phyloP scores from a whole-genome alignment of 179 eudicot genomes.

The Nepenthes alata region DNA sequence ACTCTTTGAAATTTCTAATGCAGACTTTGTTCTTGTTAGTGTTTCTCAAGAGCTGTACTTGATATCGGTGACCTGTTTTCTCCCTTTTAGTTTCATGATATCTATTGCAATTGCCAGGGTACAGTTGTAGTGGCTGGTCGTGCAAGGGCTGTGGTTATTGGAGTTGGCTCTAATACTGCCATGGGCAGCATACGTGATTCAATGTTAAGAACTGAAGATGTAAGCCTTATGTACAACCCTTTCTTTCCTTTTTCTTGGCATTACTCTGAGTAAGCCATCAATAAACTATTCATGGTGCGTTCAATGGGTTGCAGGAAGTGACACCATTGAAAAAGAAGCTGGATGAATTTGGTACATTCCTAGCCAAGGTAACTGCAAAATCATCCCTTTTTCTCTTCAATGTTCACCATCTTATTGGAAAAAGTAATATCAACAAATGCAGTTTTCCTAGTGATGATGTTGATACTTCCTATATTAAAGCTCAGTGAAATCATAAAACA shows the following conservation, averaged over 20 bases:
- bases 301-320: conserved; percentile 52
- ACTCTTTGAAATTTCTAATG: too few species aligned
- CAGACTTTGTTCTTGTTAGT: too few species aligned
- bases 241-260: neutral
- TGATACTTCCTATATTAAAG: too few species aligned
- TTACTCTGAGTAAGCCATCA: neutral
- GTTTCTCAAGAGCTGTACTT: neutral
- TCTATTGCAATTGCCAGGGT: conserved; percentile 44
- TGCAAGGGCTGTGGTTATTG: conserved; percentile 87
- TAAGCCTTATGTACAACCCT: conserved; percentile 22
- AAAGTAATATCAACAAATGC: too few species aligned
- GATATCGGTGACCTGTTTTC: neutral
- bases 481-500: too few species aligned
- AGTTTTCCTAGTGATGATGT: too few species aligned
- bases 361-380: conserved; percentile 69
- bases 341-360: conserved; percentile 91
- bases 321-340: conserved; percentile 95
- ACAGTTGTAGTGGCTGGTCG: conserved; percentile 94
- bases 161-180: conserved; percentile 97
- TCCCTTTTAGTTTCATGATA: neutral
- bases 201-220: conserved; percentile 91
- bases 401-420: too few species aligned
- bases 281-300: neutral
- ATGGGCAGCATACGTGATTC: conserved; percentile 99
- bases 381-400: neutral